Percentiles rank a stretch among this genome's conserved stretches.
phyloP scores from a whole-genome alignment of 805 yeast genomes.

The Wickerhamiella shivajii region DNA sequence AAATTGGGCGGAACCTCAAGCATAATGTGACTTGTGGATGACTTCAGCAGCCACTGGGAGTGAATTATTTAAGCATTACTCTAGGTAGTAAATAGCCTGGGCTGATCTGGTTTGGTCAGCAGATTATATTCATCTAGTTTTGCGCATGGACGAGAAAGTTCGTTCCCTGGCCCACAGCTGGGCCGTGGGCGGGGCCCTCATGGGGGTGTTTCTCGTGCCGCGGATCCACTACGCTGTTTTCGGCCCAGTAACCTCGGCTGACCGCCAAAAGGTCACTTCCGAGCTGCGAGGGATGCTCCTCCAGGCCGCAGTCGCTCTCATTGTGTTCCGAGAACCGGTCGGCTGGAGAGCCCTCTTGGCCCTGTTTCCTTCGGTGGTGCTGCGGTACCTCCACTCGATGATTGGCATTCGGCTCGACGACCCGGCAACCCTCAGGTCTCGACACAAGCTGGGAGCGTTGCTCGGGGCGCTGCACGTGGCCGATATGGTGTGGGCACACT shows the following conservation, averaged over 20 bases:
- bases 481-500: constrained; percentile 12
- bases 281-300: constrained; percentile 8
- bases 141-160: too few relatives aligned
- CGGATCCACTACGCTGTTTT: too few relatives aligned
- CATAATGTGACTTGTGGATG: too few relatives aligned
- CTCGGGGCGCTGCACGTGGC: constrained; percentile 6
- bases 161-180: too few relatives aligned
- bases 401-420: constrained; percentile 3
- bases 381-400: constrained; percentile 9
- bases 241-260: constrained; percentile 8
- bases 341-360: constrained; percentile 8
- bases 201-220: too few relatives aligned
- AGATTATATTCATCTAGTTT: too few relatives aligned
- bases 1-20: constrained; percentile 66
- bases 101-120: too few relatives aligned
- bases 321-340: constrained; percentile 10
- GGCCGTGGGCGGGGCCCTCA: too few relatives aligned
- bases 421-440: background rate
- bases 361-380: constrained; percentile 7
- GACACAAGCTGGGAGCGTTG: background rate
- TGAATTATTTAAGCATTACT: too few relatives aligned
- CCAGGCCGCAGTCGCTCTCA: constrained; percentile 11
- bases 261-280: constrained; percentile 4
- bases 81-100: too few relatives aligned
- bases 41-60: too few relatives aligned